Base-by-base conservation (phyloP, 1,284 basidiomycete species). In the Sanghuangporus baumii region DNA sequence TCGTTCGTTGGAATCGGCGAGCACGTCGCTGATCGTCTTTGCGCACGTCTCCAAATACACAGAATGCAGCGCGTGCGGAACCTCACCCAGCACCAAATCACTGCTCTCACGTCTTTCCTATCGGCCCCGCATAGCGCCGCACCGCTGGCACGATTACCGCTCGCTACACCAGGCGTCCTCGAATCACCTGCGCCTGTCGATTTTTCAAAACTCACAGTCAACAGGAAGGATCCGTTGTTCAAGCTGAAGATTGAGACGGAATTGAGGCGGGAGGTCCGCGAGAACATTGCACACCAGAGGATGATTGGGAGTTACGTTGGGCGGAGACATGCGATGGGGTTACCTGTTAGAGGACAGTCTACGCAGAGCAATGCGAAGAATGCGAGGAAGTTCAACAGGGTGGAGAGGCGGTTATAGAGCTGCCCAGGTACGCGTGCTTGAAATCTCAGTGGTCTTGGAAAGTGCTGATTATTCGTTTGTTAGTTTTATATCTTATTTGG, bases 251-350 rank as follows among this genome's bases (percentile, higher is more conserved):
- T 95, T 68, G 93, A 96, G 76, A 81, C 87, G 23, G 94, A 96
- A 72, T 78, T 94, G 69, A 83, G 81, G 70, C 81, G 90, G 66
- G 84, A 90, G 71, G 79, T 94, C 67, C 82, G 84, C 73, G 93
- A 94, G 71, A 94, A 96, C 72, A 94, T 96, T 74, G 87, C 86
- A 8, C 94, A 95, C 74, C 89, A 94, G 74, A 80, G 93, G 66
- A 89, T 88, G 80, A 93, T 96, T 74, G 94, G 94, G 55, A 92
- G 86, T 69, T 94, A 95, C 73, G 85, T 89, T 61, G 94, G 94
- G 40, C 83, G 86, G 75, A 79, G 94, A 71, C 94, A 96, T 71
- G 92, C 93, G 1, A 91, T 93, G 86, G 85, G 88, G 65, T 75
- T 95, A 47, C 94, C 94, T 0, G 94, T 96, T 63, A 82, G 94